Evolutionary conservation across 1,284 basidiomycete species (phyloP).

Genomic region (Filobasidium uniguttulatum): DNA sequence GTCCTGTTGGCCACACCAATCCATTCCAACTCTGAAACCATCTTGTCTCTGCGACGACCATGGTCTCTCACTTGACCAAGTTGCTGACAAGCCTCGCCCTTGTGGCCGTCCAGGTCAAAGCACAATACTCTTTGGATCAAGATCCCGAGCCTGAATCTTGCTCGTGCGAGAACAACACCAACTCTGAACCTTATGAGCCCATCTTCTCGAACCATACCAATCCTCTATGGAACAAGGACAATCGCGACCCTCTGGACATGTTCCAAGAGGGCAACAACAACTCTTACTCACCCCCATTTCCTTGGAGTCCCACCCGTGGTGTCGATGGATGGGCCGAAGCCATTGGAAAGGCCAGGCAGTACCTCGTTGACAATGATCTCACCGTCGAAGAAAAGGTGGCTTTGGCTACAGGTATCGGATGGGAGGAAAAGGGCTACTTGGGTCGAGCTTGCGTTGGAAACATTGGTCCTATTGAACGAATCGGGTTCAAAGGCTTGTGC

Average conservation of each 20-base stretch:
- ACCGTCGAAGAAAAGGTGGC: constrained; percentile 39
- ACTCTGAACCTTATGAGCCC: too few relatives aligned
- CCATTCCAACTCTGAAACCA: too few relatives aligned
- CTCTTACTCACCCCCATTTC: constrained; percentile 15
- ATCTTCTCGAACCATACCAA: constrained; percentile 12
- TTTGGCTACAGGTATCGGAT: constrained; percentile 38
- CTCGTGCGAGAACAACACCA: too few relatives aligned
- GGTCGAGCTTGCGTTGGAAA: constrained; percentile 51
- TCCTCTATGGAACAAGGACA: constrained; percentile 5
- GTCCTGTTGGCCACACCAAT: too few relatives aligned
- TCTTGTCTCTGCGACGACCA: too few relatives aligned
- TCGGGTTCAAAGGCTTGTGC: constrained; percentile 56
- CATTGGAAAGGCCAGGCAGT: constrained; percentile 29
- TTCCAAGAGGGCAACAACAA: constrained; percentile 8
- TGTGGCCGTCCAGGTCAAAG: too few relatives aligned
- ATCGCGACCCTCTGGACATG: neutral
- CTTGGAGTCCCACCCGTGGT: constrained; percentile 15
- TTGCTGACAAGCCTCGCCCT: too few relatives aligned
- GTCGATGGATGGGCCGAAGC: constrained; percentile 26
- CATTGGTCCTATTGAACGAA: constrained; percentile 47
- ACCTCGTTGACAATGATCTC: constrained; percentile 29
- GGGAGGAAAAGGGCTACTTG: constrained; percentile 18
- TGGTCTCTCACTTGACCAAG: too few relatives aligned
- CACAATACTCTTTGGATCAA: too few relatives aligned
- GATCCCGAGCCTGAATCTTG: too few relatives aligned